These are phyloP conservation scores for Lactarius akahatsu DNA, from an alignment of 768 basidiomycete genomes.

Conservation along the genomic window DNA sequence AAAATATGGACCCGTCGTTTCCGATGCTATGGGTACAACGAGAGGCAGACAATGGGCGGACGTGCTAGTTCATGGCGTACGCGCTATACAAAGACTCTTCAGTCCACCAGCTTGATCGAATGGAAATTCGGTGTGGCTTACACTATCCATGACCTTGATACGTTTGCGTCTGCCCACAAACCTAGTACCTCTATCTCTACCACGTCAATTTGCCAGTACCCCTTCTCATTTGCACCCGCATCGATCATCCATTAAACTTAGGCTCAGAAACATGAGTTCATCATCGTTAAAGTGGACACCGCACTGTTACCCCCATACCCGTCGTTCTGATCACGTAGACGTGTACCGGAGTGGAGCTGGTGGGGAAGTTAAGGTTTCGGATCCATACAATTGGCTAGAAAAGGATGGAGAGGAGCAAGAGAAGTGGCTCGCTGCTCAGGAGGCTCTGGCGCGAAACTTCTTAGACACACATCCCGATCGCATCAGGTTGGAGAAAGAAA, in stretches of 20 bases:
- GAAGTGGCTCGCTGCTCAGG: slow-evolving; percentile 62
- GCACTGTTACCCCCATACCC: slow-evolving; percentile 60
- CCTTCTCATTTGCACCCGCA: not conserved
- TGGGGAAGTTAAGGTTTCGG: slow-evolving; percentile 62
- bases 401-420: slow-evolving; percentile 61
- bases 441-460: slow-evolving; percentile 54
- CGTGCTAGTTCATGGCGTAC: slow-evolving; percentile 41
- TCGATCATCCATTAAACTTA: not conserved
- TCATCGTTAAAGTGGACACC: slow-evolving; percentile 48
- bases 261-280: slow-evolving; percentile 29
- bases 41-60: not conserved
- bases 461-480: slow-evolving; percentile 65
- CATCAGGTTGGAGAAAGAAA: slow-evolving; percentile 54
- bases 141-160: not conserved
- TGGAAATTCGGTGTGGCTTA: not conserved
- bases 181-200: not conserved
- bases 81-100: too few species aligned
- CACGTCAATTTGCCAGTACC: not conserved
- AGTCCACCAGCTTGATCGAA: slow-evolving; percentile 42
- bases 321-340: slow-evolving; percentile 66
- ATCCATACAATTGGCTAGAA: slow-evolving; percentile 80
- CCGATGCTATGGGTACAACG: slow-evolving; percentile 47
- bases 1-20: slow-evolving; percentile 62
- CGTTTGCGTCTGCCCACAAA: not conserved
- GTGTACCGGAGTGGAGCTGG: slow-evolving; percentile 61